A percentile compares a stretch with the other conserved stretches of the same genome.
Evolutionary conservation across 805 yeast species (phyloP).

Genomic region (Yarrowia sp.): DNA sequence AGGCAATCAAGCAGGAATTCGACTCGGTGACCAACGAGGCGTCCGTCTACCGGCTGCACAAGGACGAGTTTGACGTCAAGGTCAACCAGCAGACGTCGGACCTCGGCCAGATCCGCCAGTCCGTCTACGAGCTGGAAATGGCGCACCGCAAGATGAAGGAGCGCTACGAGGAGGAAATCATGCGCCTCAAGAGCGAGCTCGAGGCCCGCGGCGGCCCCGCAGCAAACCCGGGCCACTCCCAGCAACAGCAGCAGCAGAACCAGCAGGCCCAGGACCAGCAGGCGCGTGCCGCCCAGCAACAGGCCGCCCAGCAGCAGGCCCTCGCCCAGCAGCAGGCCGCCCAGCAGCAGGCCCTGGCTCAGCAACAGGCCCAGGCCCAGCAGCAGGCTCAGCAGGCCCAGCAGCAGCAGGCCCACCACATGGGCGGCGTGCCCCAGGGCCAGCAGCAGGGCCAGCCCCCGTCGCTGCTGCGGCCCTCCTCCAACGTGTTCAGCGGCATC

Average conservation of each 20-base stretch:
- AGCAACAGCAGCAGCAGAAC: conserved; percentile 42
- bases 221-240: conserved; percentile 53
- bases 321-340: conserved; percentile 44
- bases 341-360: conserved; percentile 42
- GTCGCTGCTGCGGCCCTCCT: conserved; percentile 47
- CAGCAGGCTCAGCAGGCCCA: conserved; percentile 18
- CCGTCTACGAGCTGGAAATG: conserved; percentile 91
- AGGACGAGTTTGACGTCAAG: conserved; percentile 80
- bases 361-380: conserved; percentile 38
- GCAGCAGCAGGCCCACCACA: conserved; percentile 35
- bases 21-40: conserved; percentile 86
- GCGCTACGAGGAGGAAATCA: conserved; percentile 91
- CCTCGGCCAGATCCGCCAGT: conserved; percentile 90
- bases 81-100: conserved; percentile 89
- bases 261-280: conserved; percentile 48
- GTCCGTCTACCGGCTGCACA: conserved; percentile 81
- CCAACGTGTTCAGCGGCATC: conserved; percentile 48
- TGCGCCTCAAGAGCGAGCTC: conserved; percentile 82
- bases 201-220: conserved; percentile 75
- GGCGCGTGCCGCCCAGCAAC: conserved; percentile 49
- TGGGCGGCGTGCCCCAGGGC: conserved; percentile 43
- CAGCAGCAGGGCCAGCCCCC: conserved; percentile 44
- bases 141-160: conserved; percentile 95
- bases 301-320: conserved; percentile 47
- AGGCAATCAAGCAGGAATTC: conserved; percentile 91